Evolutionary conservation across 495 filamentous ascomycete species (phyloP), one percentile per base, ranked within the genome.

Genomic region (Penicillium goetzii): DNA sequence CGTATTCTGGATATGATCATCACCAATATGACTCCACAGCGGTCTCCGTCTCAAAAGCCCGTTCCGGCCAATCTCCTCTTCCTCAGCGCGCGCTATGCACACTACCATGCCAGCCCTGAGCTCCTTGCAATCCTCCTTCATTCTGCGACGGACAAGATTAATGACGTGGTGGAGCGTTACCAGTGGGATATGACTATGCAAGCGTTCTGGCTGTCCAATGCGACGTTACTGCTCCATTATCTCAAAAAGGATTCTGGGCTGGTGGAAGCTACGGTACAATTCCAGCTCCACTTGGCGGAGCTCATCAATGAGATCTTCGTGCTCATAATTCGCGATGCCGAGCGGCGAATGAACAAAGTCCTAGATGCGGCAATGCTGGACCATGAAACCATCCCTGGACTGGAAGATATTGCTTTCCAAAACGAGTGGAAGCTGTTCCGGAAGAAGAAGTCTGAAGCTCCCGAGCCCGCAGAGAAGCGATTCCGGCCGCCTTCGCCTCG

Each of bases 141-240:
- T 32, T 90, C 89, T 25, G 93, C 95, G 33, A 96, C 94, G 84
- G 91, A 97, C 55, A 97, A 94, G 76, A 97, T 99, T 64, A 97
- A 98, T 67, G 88, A 91, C 56, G 92, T 97, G 43, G 92, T 99
- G 30, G 96, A 97, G 71, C 85, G 84, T 40, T 86, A 97, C 68
- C 95, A 99, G 69, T 97, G 95, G 94, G 95, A 99, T 69, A 99
- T 99, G 95, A 99, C 95, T 0, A 95, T 98, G 63, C 82, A 98
- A 19, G 96, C 95, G 2, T 99, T 98, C 70, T 99, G 95, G 95
- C 91, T 97, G 70, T 98, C 96, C 10, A 99, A 99, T 74, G 95
- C 92, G 26, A 98, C 94, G 1, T 79, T 99, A 6, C 80, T 99
- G 2, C 82, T 99, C 26, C 93, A 99, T 74, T 99, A 99, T 71